A percentile compares a stretch with the other conserved stretches of the same genome.
These are phyloP conservation scores for Aureoboletus auriporus DNA, from an alignment of 768 basidiomycete species.

Conservation along the genomic window DNA sequence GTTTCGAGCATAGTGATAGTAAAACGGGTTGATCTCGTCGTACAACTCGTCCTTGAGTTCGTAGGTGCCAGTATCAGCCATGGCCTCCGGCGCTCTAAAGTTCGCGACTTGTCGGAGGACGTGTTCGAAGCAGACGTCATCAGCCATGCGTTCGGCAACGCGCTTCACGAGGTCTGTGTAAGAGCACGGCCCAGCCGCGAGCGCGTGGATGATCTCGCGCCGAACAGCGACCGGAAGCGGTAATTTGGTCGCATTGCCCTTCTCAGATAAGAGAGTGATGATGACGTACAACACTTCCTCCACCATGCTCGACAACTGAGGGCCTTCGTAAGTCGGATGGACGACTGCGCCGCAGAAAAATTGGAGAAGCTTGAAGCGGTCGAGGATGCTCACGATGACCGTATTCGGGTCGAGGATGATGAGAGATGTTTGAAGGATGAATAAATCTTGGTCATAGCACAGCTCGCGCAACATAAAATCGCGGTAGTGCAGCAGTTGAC, in stretches of 20 bases:
- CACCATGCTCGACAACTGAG: conserved; percentile 78
- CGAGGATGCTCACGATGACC: conserved; percentile 81
- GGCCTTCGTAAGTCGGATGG: conserved; percentile 60
- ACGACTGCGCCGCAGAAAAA: conserved; percentile 69
- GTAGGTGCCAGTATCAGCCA: conserved; percentile 80
- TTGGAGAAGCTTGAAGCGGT: conserved; percentile 77
- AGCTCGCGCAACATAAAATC: conserved; percentile 94
- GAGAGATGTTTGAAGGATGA: conserved; percentile 83
- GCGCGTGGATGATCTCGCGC: conserved; percentile 85
- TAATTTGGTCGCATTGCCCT: conserved; percentile 67
- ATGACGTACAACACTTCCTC: conserved; percentile 89
- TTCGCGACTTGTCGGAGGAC: conserved; percentile 75
- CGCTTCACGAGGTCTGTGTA: conserved; percentile 91
- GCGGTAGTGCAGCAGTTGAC: conserved; percentile 92
- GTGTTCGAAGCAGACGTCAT: conserved; percentile 77
- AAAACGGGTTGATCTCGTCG: conserved; percentile 92
- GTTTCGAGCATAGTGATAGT: conserved; percentile 93
- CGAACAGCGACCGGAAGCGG: conserved; percentile 60
- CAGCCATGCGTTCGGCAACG: conserved; percentile 84
- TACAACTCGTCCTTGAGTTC: conserved; percentile 79
- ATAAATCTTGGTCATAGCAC: conserved; percentile 95
- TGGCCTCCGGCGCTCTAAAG: conserved; percentile 77
- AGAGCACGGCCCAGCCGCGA: conserved; percentile 82
- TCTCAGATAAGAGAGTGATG: conserved; percentile 83
- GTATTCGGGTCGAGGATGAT: conserved; percentile 73